Conservation (phyloP, 2,329 filamentous ascomycete species). For the Fusarium sp. region DNA sequence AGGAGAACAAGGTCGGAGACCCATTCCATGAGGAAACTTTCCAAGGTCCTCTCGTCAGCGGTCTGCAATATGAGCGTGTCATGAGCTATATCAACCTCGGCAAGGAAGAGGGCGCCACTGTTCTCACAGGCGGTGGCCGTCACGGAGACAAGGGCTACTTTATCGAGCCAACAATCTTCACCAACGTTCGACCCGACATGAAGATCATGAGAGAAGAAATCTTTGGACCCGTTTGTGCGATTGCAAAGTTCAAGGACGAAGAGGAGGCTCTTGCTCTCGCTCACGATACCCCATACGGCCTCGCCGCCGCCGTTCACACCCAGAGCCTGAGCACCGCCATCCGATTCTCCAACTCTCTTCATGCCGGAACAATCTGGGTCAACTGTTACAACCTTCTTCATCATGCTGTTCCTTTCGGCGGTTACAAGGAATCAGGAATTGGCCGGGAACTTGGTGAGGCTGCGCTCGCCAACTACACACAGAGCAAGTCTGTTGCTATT, state of each 20-base stretch:
- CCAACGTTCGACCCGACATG: constrained; percentile 83
- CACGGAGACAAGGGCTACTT: constrained; percentile 86
- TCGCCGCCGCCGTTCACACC: constrained; percentile 87
- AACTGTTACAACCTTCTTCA: constrained; percentile 78
- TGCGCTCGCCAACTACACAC: constrained; percentile 74
- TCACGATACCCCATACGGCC: constrained; percentile 83
- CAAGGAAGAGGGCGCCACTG: constrained; percentile 67
- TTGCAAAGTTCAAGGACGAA: constrained; percentile 87
- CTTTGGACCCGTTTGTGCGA: constrained; percentile 87
- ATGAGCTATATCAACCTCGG: constrained; percentile 82
- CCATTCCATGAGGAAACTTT: constrained; percentile 83
- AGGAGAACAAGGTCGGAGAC: constrained; percentile 82
- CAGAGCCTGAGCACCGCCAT: constrained; percentile 84
- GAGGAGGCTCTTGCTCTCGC: constrained; percentile 80
- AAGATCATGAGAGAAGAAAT: constrained; percentile 95
- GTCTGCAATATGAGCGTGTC: constrained; percentile 89
- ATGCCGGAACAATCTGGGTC: constrained; percentile 75
- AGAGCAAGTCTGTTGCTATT: constrained; percentile 71
- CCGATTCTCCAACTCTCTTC: constrained; percentile 79
- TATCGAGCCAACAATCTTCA: constrained; percentile 92
- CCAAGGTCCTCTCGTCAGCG: constrained; percentile 88
- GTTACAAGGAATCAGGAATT: constrained; percentile 83
- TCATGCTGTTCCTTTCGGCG: constrained; percentile 75
- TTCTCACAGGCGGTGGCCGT: constrained; percentile 66
- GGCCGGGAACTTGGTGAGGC: constrained; percentile 81